Conservation (phyloP, 2,329 filamentous ascomycete genomes). For the Monosporascus sp. region DNA sequence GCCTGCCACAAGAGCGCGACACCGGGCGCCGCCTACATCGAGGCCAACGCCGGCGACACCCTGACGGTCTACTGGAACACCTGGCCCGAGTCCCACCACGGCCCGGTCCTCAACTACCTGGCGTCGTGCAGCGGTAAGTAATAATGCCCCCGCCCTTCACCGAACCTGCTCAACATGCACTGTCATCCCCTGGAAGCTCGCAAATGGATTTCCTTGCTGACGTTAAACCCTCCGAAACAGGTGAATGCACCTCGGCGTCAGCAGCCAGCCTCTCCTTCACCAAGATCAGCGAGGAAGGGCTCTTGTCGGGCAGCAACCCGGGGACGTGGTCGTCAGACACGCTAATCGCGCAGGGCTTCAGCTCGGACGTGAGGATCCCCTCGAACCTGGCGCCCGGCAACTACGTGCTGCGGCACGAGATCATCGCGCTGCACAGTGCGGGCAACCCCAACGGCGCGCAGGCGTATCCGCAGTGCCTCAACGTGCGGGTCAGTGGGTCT, state of each 20-base stretch:
- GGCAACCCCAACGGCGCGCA: constrained; percentile 37
- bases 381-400: constrained; percentile 36
- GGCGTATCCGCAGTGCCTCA: constrained; percentile 49
- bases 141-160: constrained; percentile 1
- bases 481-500: constrained; percentile 47
- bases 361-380: constrained; percentile 38
- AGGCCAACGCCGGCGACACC: constrained; percentile 21
- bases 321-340: constrained; percentile 32
- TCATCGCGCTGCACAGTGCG: constrained; percentile 43
- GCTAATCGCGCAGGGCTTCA: constrained; percentile 43
- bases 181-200: neutral
- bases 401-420: constrained; percentile 46
- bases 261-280: constrained; percentile 22
- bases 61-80: constrained; percentile 28
- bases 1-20: constrained; percentile 30
- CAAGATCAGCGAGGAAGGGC: constrained; percentile 22
- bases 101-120: constrained; percentile 32
- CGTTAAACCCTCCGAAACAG: constrained; percentile 13
- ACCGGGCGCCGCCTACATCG: constrained; percentile 16
- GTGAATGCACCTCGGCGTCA: constrained; percentile 24
- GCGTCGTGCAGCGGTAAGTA: constrained; percentile 24
- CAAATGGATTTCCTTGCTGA: neutral
- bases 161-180: neutral
- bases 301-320: constrained; percentile 21
- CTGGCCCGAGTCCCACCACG: constrained; percentile 30